A percentile compares a stretch with the other conserved stretches of the same genome.
phyloP scores from a whole-genome alignment of 441 rosid species.

The Aquilaria agallochum region DNA sequence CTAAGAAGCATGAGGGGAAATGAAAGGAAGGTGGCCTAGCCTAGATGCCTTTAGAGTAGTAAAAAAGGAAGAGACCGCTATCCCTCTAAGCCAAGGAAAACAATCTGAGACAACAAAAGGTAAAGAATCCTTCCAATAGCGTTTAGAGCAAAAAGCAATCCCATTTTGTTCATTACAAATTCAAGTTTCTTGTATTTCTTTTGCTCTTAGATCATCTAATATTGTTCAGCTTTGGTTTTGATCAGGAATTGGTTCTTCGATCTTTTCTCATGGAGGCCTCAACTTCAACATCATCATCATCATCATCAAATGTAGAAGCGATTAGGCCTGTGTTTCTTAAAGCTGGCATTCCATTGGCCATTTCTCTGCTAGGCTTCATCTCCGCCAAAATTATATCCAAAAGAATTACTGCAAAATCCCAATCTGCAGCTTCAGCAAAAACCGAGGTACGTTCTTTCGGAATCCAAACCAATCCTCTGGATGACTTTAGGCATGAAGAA shows the following conservation, averaged over 20 bases:
- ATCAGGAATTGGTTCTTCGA: background rate
- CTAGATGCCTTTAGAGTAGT: conserved; percentile 18
- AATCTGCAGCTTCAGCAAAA: conserved; percentile 14
- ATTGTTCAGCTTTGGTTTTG: conserved; percentile 2
- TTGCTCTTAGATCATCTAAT: background rate
- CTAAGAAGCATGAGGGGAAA: conserved; percentile 17
- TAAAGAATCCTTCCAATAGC: conserved; percentile 33
- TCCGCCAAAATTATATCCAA: conserved; percentile 39
- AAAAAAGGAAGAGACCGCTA: conserved; percentile 32
- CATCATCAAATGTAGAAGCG: conserved; percentile 27
- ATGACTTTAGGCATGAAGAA: conserved; percentile 11
- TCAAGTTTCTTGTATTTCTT: background rate
- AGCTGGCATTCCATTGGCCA: conserved; percentile 54
- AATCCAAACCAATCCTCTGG: conserved; percentile 13
- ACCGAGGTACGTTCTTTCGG: conserved; percentile 14
- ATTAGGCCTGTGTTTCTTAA: conserved; percentile 57
- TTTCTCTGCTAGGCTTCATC: conserved; percentile 61
- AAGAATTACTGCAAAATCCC: conserved; percentile 12
- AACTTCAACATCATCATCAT: background rate
- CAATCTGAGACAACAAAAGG: conserved; percentile 22
- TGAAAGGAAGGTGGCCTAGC: conserved; percentile 13
- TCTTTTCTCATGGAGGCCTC: conserved; percentile 26
- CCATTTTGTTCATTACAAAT: conserved; percentile 1
- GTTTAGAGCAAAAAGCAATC: conserved; percentile 12
- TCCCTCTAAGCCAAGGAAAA: conserved; percentile 32